Conservation (phyloP, 2,329 filamentous ascomycete genomes). For the Pseudocercospora eumusae region DNA sequence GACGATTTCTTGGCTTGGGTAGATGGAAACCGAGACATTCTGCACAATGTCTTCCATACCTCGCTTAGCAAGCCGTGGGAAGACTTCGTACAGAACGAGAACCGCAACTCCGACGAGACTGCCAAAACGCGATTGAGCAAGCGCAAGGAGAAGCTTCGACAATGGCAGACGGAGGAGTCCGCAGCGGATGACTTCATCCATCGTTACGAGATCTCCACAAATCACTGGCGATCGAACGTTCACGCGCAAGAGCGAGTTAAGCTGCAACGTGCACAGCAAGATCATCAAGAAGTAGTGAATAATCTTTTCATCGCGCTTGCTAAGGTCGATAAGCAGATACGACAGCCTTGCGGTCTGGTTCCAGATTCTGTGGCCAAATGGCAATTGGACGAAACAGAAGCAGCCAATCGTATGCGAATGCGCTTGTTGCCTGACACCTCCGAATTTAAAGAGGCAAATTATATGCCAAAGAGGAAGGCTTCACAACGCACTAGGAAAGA, state of each 20-base stretch:
- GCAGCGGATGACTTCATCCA: slow-evolving; percentile 70
- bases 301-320: slow-evolving; percentile 75
- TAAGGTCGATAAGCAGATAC: slow-evolving; percentile 76
- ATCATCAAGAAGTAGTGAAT: slow-evolving; percentile 84
- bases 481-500: slow-evolving; percentile 50
- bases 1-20: slow-evolving; percentile 86
- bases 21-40: slow-evolving; percentile 72
- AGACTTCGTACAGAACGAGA: slow-evolving; percentile 79
- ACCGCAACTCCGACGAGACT: slow-evolving; percentile 74
- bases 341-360: slow-evolving; percentile 78
- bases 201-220: slow-evolving; percentile 83
- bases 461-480: slow-evolving; percentile 80
- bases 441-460: slow-evolving; percentile 64
- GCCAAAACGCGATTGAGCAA: slow-evolving; percentile 69
- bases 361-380: slow-evolving; percentile 70
- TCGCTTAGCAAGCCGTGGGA: slow-evolving; percentile 83
- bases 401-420: slow-evolving; percentile 90
- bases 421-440: slow-evolving; percentile 78
- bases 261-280: slow-evolving; percentile 83
- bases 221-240: slow-evolving; percentile 93
- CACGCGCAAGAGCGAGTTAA: slow-evolving; percentile 90
- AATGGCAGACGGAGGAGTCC: slow-evolving; percentile 72
- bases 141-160: slow-evolving; percentile 77
- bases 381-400: slow-evolving; percentile 94
- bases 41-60: slow-evolving; percentile 81